phyloP scores from a whole-genome alignment of 345 rosid genomes.

The Populus davidiana region DNA sequence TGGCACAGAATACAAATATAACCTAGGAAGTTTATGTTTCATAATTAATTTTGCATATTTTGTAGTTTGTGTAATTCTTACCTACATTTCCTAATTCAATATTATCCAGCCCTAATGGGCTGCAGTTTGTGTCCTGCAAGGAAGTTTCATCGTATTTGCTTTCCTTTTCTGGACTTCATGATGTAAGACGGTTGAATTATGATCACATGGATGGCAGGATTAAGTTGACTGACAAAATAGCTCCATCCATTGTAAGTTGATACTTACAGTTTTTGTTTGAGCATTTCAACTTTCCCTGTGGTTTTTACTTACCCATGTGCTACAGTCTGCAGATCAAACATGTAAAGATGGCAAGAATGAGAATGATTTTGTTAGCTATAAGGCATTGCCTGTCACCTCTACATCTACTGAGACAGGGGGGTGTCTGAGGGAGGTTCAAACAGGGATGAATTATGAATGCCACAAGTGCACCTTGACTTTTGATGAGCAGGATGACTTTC shows the following conservation, averaged over 20 bases:
- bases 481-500: constrained; percentile 36
- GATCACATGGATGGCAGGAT: constrained; percentile 23
- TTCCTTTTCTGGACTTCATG: constrained; percentile 31
- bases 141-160: constrained; percentile 56
- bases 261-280: constrained; percentile 3
- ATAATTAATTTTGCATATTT: background rate
- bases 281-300: background rate
- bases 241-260: constrained; percentile 38
- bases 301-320: constrained; percentile 18
- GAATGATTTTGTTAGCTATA: constrained; percentile 16
- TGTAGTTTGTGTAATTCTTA: constrained; percentile 17
- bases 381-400: constrained; percentile 25
- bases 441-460: constrained; percentile 32
- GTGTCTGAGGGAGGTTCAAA: constrained; percentile 15
- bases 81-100: constrained; percentile 18
- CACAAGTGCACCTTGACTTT: constrained; percentile 46
- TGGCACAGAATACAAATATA: background rate
- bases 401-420: constrained; percentile 23
- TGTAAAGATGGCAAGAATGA: constrained; percentile 22
- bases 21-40: background rate
- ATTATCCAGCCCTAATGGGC: constrained; percentile 66
- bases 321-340: constrained; percentile 32
- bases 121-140: constrained; percentile 69
- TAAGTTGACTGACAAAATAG: constrained; percentile 15
- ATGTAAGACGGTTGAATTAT: constrained; percentile 24